Base-by-base conservation (phyloP, 1,284 basidiomycete genomes). In the Cutaneotrichosporon sp. region DNA sequence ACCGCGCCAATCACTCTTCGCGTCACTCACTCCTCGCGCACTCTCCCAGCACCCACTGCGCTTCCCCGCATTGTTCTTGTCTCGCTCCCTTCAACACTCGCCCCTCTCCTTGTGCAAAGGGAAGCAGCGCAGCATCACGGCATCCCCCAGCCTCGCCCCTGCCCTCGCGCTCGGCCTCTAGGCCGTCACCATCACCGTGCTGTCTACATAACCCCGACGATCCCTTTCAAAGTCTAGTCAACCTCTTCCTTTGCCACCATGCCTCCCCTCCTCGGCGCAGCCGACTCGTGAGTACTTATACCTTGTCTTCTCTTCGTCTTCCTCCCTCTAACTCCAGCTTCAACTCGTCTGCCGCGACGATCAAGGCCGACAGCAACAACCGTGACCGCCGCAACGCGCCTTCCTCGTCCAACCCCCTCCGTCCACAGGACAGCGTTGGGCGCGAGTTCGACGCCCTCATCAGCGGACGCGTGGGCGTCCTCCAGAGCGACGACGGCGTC, bases 321-420 rank as follows among this genome's bases (percentile, higher is more conserved):
- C n/a, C 18, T 4, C 31, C 38, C 47, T 24, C 46, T 22, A 2
- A 50, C 46, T 16, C 25, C 56, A 69, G 68, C 52, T 70, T 70
- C 69, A 70, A 70, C 67, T 70, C 69, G 58, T 70, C 69, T 6
- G 64, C 65, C 13, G 69, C 67, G 33, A 70, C 69, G 5, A 67
- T 70, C 36, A 56, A 64, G 6, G 59, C 67, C 13, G 69, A 68
- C 38, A n/a, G n/a, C n/a, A 54, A 52, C 52, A 9, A 11, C 8
- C 50, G 59, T 31, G 29, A 59, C 16, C 62, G 20, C 50, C 55
- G 55, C 55, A 54, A 43, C 62, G 5, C 22, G 24, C 62, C 66
- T 25, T 64, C 24, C 33, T n/a, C 51, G 33, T 42, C 33, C 24
- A 38, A 50, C 47, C 52, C 45, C 24, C 63, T 67, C 27, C 60